These are phyloP conservation scores for Debaryomyces hansenii DNA, from an alignment of 805 yeast genomes.

Conservation along the genomic window DNA sequence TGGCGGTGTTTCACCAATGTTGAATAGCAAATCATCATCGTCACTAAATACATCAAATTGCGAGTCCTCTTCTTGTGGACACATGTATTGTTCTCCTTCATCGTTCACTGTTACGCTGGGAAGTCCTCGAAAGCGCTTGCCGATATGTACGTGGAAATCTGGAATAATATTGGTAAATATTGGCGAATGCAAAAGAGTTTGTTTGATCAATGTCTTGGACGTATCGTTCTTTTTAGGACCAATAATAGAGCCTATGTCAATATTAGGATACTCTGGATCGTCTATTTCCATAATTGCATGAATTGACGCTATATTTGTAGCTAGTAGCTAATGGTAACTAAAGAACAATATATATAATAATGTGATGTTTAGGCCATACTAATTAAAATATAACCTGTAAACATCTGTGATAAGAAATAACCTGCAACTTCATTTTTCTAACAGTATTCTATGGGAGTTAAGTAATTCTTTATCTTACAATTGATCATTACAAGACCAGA, in stretches of 20 bases:
- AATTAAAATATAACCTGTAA: constrained; percentile 1
- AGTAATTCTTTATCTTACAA: too few species aligned
- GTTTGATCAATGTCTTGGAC: constrained; percentile 21
- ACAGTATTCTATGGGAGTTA: too few species aligned
- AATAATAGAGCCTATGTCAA: constrained; percentile 7
- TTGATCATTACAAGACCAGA: too few species aligned
- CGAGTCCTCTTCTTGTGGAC: constrained; percentile 36
- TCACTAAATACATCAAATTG: constrained; percentile 39
- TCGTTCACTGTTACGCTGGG: constrained; percentile 34
- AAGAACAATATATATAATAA: neutral
- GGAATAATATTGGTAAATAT: constrained; percentile 33
- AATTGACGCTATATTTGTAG: neutral
- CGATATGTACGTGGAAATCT: constrained; percentile 28
- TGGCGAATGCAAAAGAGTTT: constrained; percentile 44
- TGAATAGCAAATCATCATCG: constrained; percentile 28
- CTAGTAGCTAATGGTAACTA: neutral
- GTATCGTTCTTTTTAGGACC: neutral
- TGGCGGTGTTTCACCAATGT: constrained; percentile 2
- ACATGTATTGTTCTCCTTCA: constrained; percentile 34
- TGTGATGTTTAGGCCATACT: neutral
- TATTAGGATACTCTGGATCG: constrained; percentile 9
- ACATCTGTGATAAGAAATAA: neutral
- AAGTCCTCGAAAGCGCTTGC: constrained; percentile 35
- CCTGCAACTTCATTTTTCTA: neutral
- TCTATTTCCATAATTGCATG: constrained; percentile 9